These are phyloP conservation scores for Sugiyamaella paludigena DNA, from an alignment of 1,139 yeast genomes.

Conservation along the genomic window DNA sequence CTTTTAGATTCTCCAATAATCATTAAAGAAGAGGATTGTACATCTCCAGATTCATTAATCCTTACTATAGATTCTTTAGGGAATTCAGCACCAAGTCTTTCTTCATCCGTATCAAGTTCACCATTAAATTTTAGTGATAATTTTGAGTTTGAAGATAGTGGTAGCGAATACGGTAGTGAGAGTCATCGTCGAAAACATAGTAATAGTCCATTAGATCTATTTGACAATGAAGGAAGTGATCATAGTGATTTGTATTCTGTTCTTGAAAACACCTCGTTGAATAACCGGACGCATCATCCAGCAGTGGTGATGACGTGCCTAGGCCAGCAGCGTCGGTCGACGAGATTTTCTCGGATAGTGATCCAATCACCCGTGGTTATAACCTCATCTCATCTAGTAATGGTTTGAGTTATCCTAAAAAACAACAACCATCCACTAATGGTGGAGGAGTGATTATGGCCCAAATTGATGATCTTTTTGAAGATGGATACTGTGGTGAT, in stretches of 20 bases:
- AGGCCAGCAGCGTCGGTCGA: slow-evolving; percentile 47
- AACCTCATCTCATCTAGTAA: slow-evolving; percentile 3
- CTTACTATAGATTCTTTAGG: slow-evolving; percentile 19
- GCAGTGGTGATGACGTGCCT: slow-evolving; percentile 42
- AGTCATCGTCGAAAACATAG: slow-evolving; percentile 1
- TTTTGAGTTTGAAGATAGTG: slow-evolving; percentile 9
- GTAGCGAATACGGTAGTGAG: slow-evolving; percentile 2
- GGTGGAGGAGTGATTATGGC: background rate
- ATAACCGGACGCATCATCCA: slow-evolving; percentile 43
- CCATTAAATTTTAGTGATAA: slow-evolving; percentile 20
- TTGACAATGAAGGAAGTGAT: slow-evolving; percentile 10
- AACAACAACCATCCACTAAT: slow-evolving; percentile 2
- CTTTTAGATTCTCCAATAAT: background rate
- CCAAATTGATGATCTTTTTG: slow-evolving; percentile 8
- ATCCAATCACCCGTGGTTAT: slow-evolving; percentile 5
- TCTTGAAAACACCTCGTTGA: slow-evolving; percentile 7
- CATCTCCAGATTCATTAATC: slow-evolving; percentile 30
- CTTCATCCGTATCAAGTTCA: slow-evolving; percentile 31
- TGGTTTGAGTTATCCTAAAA: slow-evolving; percentile 6
- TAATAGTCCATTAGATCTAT: slow-evolving; percentile 1
- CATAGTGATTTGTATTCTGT: slow-evolving; percentile 3
- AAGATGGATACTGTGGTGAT: slow-evolving; percentile 15
- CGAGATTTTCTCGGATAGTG: slow-evolving; percentile 17
- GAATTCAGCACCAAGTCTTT: slow-evolving; percentile 27
- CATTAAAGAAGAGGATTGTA: slow-evolving; percentile 20